Evolutionary conservation across 164 flowering plant species (phyloP).

Genomic region (Vitis cinerea): DNA sequence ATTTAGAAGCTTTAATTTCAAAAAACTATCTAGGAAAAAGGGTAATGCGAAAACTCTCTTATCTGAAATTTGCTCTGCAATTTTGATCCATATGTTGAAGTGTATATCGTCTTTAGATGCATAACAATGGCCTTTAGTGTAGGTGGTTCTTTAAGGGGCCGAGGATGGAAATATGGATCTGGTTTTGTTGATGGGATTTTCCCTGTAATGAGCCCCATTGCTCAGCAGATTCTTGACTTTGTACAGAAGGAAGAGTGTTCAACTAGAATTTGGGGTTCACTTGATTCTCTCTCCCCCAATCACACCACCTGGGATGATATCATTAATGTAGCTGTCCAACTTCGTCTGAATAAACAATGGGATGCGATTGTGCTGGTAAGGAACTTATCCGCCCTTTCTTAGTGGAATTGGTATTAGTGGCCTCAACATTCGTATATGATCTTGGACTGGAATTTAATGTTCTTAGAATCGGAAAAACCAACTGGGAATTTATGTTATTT

Average conservation of each 20-base stretch:
- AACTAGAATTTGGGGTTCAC: slow-evolving; percentile 37
- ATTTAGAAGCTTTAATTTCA: slow-evolving; percentile 52
- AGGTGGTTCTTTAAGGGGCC: slow-evolving; percentile 84
- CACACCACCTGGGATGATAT: slow-evolving; percentile 83
- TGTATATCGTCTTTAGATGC: background rate
- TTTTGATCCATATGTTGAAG: background rate
- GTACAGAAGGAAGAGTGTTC: slow-evolving; percentile 42
- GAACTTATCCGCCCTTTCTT: background rate
- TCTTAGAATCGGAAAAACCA: background rate
- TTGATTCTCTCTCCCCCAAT: slow-evolving; percentile 55
- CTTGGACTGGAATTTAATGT: background rate
- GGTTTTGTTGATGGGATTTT: slow-evolving; percentile 93
- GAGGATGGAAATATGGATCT: slow-evolving; percentile 92
- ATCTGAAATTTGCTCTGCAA: background rate
- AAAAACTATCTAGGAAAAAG: slow-evolving; percentile 67
- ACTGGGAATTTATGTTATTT: background rate
- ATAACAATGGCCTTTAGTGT: background rate
- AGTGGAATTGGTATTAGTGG: background rate
- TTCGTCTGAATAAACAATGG: slow-evolving; percentile 73
- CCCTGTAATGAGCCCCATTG: slow-evolving; percentile 77
- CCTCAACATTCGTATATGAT: background rate
- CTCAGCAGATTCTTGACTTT: slow-evolving; percentile 52
- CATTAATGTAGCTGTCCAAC: slow-evolving; percentile 71
- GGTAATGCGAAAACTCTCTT: slow-evolving; percentile 22
- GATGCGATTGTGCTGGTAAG: slow-evolving; percentile 55